Evolutionary conservation across 202 grass and related monocot species (phyloP).

Genomic region (Schoenoplectus tabernaemontani): DNA sequence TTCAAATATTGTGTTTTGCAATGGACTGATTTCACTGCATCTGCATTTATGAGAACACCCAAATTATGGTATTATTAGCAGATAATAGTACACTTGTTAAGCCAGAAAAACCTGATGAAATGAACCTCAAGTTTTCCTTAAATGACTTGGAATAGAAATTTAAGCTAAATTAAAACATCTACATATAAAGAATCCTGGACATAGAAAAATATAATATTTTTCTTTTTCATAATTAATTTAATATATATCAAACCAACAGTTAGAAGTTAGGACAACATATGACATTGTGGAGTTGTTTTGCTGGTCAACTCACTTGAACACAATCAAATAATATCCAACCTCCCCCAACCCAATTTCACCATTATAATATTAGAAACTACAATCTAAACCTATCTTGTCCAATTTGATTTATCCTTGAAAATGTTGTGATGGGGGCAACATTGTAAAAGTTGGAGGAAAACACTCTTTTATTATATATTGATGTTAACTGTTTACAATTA

Average conservation of each 20-base stretch:
- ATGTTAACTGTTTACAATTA: background rate
- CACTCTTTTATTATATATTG: too few relatives aligned
- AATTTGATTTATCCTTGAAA: background rate
- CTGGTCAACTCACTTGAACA: background rate
- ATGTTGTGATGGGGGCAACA: background rate
- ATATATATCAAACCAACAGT: too few relatives aligned
- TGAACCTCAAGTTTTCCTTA: background rate
- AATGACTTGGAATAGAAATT: background rate
- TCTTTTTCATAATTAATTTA: too few relatives aligned
- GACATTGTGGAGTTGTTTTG: background rate
- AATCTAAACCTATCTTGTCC: background rate
- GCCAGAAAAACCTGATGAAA: background rate
- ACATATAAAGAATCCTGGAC: too few relatives aligned
- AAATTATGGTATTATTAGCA: conserved; percentile 3
- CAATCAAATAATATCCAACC: background rate
- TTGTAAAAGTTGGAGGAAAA: background rate
- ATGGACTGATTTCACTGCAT: background rate
- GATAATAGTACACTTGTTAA: background rate
- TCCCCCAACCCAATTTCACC: background rate
- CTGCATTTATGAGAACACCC: background rate
- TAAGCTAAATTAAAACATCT: too few relatives aligned
- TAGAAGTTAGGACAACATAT: background rate
- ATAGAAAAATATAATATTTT: too few relatives aligned
- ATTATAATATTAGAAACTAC: background rate
- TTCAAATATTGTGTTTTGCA: background rate